These are phyloP conservation scores for Thraustochytrium sp. DNA, from an alignment of 352 stramenopile genomes.

Conservation along the genomic window DNA sequence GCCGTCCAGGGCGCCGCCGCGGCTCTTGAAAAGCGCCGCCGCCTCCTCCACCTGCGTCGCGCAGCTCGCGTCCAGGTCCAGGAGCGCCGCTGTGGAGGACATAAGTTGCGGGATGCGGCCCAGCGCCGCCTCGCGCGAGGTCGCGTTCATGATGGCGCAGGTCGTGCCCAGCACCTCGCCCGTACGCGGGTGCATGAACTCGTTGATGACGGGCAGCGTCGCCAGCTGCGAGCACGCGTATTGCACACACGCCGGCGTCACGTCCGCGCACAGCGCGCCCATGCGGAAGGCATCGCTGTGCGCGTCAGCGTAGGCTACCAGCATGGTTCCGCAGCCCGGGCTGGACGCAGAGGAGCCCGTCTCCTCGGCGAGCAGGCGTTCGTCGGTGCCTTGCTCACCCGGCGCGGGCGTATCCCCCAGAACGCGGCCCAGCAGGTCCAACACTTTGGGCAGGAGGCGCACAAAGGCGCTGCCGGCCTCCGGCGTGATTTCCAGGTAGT, in stretches of 20 bases:
- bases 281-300: neutral
- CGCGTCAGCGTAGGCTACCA: neutral
- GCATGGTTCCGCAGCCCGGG: conserved; percentile 1
- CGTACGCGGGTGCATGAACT: conserved; percentile 6
- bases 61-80: conserved; percentile 18
- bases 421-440: neutral
- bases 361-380: neutral
- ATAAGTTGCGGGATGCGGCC: neutral
- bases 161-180: conserved; percentile 32
- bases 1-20: conserved; percentile 8
- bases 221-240: neutral
- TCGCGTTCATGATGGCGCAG: neutral
- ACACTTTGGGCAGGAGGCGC: neutral
- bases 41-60: neutral
- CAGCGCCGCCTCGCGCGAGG: neutral
- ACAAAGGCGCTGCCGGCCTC: neutral
- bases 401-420: neutral
- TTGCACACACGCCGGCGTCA: neutral
- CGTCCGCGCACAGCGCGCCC: neutral
- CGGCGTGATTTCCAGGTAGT: conserved; percentile 6
- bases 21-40: conserved; percentile 23
- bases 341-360: neutral
- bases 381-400: neutral
- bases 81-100: neutral
- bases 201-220: neutral